Evolutionary conservation across 148 eudicot genomes (phyloP), one percentile per base, ranked within the genome.

Genomic region (Vaccinium myrtillus): DNA sequence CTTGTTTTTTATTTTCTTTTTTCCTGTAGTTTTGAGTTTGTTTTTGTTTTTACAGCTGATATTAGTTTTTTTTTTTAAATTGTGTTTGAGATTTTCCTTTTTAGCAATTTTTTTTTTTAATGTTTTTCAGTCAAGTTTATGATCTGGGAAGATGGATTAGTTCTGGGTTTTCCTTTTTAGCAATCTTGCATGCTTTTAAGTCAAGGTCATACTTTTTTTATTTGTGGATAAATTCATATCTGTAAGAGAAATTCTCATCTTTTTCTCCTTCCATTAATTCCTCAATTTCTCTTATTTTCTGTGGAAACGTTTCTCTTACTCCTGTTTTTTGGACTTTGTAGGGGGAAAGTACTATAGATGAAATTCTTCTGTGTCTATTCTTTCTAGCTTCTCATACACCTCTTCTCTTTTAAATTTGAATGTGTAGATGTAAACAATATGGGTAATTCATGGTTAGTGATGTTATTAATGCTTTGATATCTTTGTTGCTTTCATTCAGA

Each of bases 141-240:
- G 74, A 48, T 81, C 63, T 82, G 77, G 25, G 48, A 27, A 61
- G 59, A 6, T 81, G 54, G 54, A 15, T 82, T 69, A 59, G 16
- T 19, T n/a, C 12, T 63, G 23, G 50, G 25, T 80, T 43, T 43
- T 43, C 46, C 46, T 43, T 43, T 43, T 43, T 43, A 0, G 46
- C 46, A 43, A 43, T 43, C 6, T 43, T 43, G 46, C 46, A 43
- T 43, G 46, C 46, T 43, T 43, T 43, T 43, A 6, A 43, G 46
- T 43, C 6, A 43, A 43, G 46, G 46, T 43, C 46, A 43, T 43
- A 2, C 1, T 30, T 55, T 16, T 1, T 61, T 10, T 81, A 50
- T 49, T 19, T 54, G 12, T 50, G 21, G 8, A 36, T 30, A 71
- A 32, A 4, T 69, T 69, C 27, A 32, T 8, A 18, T 1, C 59